A percentile compares a stretch with the other conserved stretches of the same genome.
phyloP scores from a whole-genome alignment of 306 rosid genomes.

The Hippophae rhamnoides region DNA sequence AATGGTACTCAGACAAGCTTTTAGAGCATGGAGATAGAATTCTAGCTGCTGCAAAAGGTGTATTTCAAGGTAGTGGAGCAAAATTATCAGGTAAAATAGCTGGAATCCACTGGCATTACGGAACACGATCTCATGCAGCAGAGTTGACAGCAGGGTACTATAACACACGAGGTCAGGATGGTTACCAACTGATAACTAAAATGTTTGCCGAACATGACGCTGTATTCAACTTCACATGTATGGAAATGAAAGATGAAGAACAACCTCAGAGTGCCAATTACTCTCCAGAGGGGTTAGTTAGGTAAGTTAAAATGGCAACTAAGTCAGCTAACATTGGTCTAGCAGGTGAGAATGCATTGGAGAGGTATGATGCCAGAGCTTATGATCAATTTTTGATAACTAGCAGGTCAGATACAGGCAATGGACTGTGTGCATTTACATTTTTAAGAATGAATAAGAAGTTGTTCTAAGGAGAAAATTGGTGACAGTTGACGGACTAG shows the following conservation, averaged over 20 bases:
- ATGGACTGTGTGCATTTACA: slow-evolving; percentile 64
- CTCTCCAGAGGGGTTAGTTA: slow-evolving; percentile 80
- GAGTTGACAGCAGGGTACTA: slow-evolving; percentile 89
- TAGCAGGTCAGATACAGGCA: slow-evolving; percentile 57
- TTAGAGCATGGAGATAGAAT: slow-evolving; percentile 66
- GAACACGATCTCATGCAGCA: slow-evolving; percentile 70
- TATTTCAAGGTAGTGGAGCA: slow-evolving; percentile 52
- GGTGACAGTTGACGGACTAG: slow-evolving; percentile 68
- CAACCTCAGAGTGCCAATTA: slow-evolving; percentile 59
- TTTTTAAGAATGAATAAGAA: slow-evolving; percentile 76
- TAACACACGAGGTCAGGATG: slow-evolving; percentile 55
- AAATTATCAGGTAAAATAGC: slow-evolving; percentile 78
- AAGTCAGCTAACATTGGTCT: slow-evolving; percentile 47
- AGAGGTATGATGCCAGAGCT: slow-evolving; percentile 69
- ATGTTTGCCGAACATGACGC: slow-evolving; percentile 56
- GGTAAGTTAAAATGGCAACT: slow-evolving; percentile 66
- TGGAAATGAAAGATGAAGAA: slow-evolving; percentile 81
- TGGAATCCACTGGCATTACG: slow-evolving; percentile 92
- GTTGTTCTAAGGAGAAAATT: slow-evolving; percentile 60
- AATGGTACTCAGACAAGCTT: slow-evolving; percentile 74
- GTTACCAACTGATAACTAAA: slow-evolving; percentile 53
- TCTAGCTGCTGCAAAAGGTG: slow-evolving; percentile 53
- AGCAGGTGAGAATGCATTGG: slow-evolving; percentile 92
- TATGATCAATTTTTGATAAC: slow-evolving; percentile 61
- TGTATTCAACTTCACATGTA: slow-evolving; percentile 81